Conservation (phyloP, 306 rosid genomes). For the Ceratonia siliqua region DNA sequence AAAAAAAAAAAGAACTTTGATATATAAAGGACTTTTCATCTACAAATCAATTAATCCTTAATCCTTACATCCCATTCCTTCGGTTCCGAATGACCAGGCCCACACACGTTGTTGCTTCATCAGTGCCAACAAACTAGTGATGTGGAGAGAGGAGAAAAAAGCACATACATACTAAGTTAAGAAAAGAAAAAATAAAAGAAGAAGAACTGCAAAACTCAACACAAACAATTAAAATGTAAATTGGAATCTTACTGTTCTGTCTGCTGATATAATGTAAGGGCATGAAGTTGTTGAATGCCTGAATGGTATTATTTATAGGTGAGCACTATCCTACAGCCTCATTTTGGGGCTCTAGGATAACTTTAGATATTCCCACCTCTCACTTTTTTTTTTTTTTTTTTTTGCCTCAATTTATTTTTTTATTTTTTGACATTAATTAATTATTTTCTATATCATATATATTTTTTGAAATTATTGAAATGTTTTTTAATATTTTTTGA, state of each 20-base stretch:
- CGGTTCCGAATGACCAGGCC: conserved; percentile 73
- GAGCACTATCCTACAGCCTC: no score
- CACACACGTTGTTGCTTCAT: conserved; percentile 96
- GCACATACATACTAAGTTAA: not conserved
- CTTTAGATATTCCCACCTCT: no score
- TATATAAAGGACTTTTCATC: not conserved
- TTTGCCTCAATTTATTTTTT: no score
- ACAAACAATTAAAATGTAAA: conserved; percentile 15
- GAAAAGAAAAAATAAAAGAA: no score
- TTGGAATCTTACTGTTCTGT: not conserved
- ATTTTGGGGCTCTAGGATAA: no score
- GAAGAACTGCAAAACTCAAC: not conserved
- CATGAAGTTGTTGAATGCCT: conserved; percentile 22
- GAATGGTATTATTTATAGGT: no score
- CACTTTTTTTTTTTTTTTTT: no score
- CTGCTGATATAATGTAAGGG: not conserved
- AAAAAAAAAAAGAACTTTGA: conserved; percentile 18
- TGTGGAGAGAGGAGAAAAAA: conserved; percentile 7
- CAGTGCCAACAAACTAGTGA: conserved; percentile 82
- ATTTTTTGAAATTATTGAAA: no score
- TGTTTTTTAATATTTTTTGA: no score
- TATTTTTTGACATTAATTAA: no score
- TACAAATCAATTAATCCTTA: not conserved
- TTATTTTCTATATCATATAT: no score
- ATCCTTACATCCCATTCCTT: conserved; percentile 72